phyloP scores from a whole-genome alignment of 441 rosid genomes.

The Viola pubescens region DNA sequence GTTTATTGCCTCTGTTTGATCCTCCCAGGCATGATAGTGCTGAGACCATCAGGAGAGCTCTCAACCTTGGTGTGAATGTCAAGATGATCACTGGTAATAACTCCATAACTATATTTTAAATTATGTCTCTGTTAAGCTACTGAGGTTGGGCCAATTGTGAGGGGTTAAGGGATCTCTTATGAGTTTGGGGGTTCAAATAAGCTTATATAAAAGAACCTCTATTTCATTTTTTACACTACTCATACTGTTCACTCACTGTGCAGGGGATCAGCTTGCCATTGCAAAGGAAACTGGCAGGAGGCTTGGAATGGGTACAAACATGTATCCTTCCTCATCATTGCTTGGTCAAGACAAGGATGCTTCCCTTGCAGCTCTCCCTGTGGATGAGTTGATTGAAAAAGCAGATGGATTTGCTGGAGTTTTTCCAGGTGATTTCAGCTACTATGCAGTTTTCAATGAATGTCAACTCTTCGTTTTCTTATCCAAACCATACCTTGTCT shows the following conservation, averaged over 20 bases:
- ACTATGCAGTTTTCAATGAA: not conserved
- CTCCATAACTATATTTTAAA: not conserved
- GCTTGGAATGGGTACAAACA: conserved; percentile 93
- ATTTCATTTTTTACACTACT: conserved; percentile 3
- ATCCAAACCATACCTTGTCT: not conserved
- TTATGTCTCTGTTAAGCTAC: not conserved
- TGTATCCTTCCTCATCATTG: conserved; percentile 82
- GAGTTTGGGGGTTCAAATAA: too few relatives aligned
- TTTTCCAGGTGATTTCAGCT: conserved; percentile 51
- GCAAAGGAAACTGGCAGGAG: conserved; percentile 85
- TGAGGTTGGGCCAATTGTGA: too few relatives aligned
- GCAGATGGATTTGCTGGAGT: conserved; percentile 95
- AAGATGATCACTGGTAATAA: conserved; percentile 82
- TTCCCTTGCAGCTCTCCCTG: conserved; percentile 58
- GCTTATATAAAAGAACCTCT: too few relatives aligned
- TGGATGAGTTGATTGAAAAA: conserved; percentile 78
- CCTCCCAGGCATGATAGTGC: conserved; percentile 96
- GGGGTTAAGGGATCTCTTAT: too few relatives aligned
- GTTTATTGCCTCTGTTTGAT: conserved; percentile 78
- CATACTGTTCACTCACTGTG: conserved; percentile 10
- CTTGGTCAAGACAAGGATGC: conserved; percentile 79
- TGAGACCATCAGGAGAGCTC: conserved; percentile 81
- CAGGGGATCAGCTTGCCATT: conserved; percentile 91
- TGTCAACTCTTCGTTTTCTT: not conserved
- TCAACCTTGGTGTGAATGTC: conserved; percentile 80